Evolutionary conservation across 352 stramenopile genomes (phyloP).

Genomic region (Pythium rhizo-oryzae): DNA sequence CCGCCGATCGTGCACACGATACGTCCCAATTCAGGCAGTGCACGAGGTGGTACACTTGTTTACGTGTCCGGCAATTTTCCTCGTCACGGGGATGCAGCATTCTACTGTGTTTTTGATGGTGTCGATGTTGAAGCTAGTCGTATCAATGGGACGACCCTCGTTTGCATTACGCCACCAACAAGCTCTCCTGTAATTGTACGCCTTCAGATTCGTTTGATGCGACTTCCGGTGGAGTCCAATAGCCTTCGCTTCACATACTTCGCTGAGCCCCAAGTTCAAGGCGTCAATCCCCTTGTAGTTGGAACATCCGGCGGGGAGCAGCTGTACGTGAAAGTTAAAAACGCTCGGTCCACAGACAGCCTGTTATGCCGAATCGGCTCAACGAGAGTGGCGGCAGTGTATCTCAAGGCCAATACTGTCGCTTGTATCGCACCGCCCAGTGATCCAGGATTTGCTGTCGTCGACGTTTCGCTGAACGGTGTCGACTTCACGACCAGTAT

Average conservation of each 20-base stretch:
- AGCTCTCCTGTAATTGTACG: neutral
- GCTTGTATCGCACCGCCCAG: slow-evolving; percentile 17
- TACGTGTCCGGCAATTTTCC: slow-evolving; percentile 6
- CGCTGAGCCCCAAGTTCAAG: neutral
- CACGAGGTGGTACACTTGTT: slow-evolving; percentile 4
- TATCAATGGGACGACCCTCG: neutral
- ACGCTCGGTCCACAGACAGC: neutral
- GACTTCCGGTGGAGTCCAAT: neutral
- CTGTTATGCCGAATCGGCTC: slow-evolving; percentile 17
- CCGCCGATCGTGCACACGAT: neutral
- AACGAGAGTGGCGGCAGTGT: neutral
- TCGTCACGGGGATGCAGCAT: neutral
- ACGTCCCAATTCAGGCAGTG: slow-evolving; percentile 1
- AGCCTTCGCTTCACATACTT: slow-evolving; percentile 10
- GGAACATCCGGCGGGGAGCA: slow-evolving; percentile 4
- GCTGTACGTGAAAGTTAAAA: slow-evolving; percentile 8
- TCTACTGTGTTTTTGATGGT: slow-evolving; percentile 4
- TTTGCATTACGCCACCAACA: neutral
- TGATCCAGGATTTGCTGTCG: slow-evolving; percentile 14
- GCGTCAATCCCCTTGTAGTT: neutral
- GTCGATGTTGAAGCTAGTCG: neutral
- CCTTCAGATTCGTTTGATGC: neutral
- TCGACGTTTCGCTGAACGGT: slow-evolving; percentile 26
- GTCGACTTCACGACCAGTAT: slow-evolving; percentile 19
- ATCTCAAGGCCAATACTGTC: neutral